Percentiles rank a stretch among this genome's conserved stretches.
These are phyloP conservation scores for Skeletonema marinoi DNA, from an alignment of 108 stramenopile species.

Conservation along the genomic window DNA sequence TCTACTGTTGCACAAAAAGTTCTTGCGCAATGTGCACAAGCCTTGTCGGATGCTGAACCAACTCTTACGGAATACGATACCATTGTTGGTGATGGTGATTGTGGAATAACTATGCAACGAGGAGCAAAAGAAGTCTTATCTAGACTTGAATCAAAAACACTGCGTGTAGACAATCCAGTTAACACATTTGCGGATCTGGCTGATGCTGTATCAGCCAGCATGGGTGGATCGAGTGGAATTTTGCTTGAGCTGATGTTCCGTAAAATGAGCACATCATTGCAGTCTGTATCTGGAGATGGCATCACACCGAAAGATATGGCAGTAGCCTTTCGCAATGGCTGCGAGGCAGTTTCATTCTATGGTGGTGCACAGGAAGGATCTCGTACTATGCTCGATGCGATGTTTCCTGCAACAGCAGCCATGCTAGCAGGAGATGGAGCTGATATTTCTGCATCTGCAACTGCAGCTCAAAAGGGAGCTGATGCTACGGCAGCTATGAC, in stretches of 20 bases:
- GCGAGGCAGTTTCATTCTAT: constrained; percentile 87
- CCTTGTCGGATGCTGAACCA: constrained; percentile 81
- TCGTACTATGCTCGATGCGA: constrained; percentile 97
- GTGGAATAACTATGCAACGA: constrained; percentile 94
- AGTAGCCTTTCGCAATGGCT: constrained; percentile 81
- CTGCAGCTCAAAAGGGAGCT: constrained; percentile 81
- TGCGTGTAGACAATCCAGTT: constrained; percentile 60
- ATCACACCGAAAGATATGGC: constrained; percentile 61
- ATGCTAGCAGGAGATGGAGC: constrained; percentile 17
- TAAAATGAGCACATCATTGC: constrained; percentile 60
- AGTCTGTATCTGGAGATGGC: constrained; percentile 27
- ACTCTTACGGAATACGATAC: constrained; percentile 85
- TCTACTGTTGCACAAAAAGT: constrained; percentile 19
- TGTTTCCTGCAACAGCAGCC: constrained; percentile 79
- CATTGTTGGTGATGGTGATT: constrained; percentile 98
- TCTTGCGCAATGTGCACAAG: constrained; percentile 44
- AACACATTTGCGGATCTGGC: constrained; percentile 67
- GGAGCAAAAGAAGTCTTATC: constrained; percentile 85
- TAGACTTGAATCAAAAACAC: constrained; percentile 48
- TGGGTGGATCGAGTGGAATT: constrained; percentile 97
- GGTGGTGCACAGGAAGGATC: constrained; percentile 92
- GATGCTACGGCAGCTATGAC: constrained; percentile 89
- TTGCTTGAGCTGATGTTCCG: constrained; percentile 93
- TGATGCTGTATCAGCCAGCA: constrained; percentile 80
- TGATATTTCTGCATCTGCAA: constrained; percentile 57